Conservation (phyloP, 2,329 filamentous ascomycete species). For the Scytalidium sp. region DNA sequence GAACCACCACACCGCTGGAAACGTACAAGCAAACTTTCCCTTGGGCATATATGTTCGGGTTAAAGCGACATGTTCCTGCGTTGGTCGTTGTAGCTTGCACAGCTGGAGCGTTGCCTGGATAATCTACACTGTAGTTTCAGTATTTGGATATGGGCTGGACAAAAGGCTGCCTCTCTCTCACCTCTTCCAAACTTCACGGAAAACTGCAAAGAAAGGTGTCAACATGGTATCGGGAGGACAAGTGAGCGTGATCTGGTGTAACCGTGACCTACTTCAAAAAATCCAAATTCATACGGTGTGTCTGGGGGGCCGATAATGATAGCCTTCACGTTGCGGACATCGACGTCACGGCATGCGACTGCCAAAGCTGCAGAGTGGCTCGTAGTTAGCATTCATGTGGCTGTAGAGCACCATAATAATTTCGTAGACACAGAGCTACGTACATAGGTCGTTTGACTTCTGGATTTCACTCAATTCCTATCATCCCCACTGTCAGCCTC, state of each 20-base stretch:
- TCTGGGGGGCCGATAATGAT: conserved; percentile 90
- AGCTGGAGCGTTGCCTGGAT: conserved; percentile 65
- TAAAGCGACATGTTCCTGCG: conserved; percentile 83
- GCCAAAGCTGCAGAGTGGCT: conserved; percentile 62
- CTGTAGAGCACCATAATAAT: background rate
- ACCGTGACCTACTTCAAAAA: conserved; percentile 74
- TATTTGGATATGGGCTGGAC: too few species aligned
- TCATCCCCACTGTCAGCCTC: conserved; percentile 30
- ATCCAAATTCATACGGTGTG: conserved; percentile 95
- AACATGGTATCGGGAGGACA: conserved; percentile 20
- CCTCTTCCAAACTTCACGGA: conserved; percentile 72
- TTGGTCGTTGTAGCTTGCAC: conserved; percentile 81
- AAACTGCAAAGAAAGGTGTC: conserved; percentile 55
- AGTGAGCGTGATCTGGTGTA: background rate
- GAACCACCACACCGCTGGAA: too few species aligned
- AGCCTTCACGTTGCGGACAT: conserved; percentile 84
- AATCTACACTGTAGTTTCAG: conserved; percentile 68
- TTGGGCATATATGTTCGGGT: conserved; percentile 90
- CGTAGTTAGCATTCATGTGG: conserved; percentile 15
- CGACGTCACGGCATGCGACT: conserved; percentile 81
- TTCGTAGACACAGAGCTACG: conserved; percentile 28
- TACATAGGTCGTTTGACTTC: conserved; percentile 79
- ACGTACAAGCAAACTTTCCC: conserved; percentile 96
- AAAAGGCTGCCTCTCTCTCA: conserved; percentile 34
- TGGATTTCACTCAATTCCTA: conserved; percentile 87